Evolutionary conservation across 2,329 filamentous ascomycete genomes (phyloP).

Genomic region (Hymenoscyphus linearis): DNA sequence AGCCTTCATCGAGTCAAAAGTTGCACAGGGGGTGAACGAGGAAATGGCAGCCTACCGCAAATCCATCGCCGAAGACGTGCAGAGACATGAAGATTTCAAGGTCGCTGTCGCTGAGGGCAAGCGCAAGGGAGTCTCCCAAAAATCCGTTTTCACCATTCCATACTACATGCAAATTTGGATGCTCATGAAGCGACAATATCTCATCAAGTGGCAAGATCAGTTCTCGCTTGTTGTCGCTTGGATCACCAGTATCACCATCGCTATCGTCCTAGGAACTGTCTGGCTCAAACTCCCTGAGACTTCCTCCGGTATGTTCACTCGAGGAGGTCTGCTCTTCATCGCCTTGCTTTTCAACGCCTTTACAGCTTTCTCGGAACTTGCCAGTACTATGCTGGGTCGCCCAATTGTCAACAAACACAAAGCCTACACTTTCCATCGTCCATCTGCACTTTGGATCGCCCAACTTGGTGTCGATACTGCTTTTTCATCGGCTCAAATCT

Average conservation of each 20-base stretch:
- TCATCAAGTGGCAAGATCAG: constrained; percentile 81
- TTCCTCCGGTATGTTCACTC: constrained; percentile 69
- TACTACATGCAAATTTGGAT: constrained; percentile 81
- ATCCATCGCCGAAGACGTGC: constrained; percentile 57
- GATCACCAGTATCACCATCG: constrained; percentile 65
- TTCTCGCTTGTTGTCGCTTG: constrained; percentile 72
- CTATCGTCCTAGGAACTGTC: constrained; percentile 73
- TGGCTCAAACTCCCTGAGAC: constrained; percentile 65
- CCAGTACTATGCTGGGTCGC: constrained; percentile 67
- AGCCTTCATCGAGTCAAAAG: constrained; percentile 63
- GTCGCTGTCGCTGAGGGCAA: constrained; percentile 73
- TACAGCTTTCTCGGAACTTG: constrained; percentile 75
- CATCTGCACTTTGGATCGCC: constrained; percentile 76
- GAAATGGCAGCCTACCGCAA: constrained; percentile 68
- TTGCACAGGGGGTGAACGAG: constrained; percentile 48
- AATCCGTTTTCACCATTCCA: constrained; percentile 76
- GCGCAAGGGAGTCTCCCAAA: constrained; percentile 62
- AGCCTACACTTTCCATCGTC: constrained; percentile 76
- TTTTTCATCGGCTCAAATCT: constrained; percentile 65
- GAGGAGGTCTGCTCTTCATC: constrained; percentile 77
- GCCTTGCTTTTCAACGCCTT: constrained; percentile 82
- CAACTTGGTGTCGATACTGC: constrained; percentile 75
- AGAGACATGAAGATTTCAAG: constrained; percentile 70
- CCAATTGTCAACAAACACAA: constrained; percentile 80
- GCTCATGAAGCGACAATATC: constrained; percentile 76